Percentiles rank a stretch among this genome's conserved stretches.
Evolutionary conservation across 768 basidiomycete genomes (phyloP).

Genomic region (Leucocoprinus leucothites): DNA sequence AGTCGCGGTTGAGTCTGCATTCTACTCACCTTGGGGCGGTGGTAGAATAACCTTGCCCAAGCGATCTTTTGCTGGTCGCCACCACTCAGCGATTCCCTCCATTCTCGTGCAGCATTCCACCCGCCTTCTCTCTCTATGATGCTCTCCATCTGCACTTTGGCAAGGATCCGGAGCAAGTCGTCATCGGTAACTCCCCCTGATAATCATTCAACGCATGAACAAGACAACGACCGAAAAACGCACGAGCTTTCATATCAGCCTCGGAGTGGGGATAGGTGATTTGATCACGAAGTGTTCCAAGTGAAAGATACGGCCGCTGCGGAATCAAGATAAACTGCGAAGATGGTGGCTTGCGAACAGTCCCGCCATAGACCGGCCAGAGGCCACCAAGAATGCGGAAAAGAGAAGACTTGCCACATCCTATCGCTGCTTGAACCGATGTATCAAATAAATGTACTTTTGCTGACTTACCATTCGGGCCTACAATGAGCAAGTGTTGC

Average conservation of each 20-base stretch:
- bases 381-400: conserved; percentile 96
- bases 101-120: conserved; percentile 87
- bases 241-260: conserved; percentile 74
- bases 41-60: conserved; percentile 96
- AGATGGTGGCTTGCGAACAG: conserved; percentile 86
- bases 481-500: conserved; percentile 92
- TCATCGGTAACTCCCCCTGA: conserved; percentile 71
- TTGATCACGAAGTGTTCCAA: conserved; percentile 93
- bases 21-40: conserved; percentile 73
- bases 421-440: conserved; percentile 27
- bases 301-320: conserved; percentile 91
- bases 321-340: conserved; percentile 92
- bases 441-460: background rate
- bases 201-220: background rate
- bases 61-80: conserved; percentile 98
- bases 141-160: conserved; percentile 77
- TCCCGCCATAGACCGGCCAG: conserved; percentile 86
- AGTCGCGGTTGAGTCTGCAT: background rate
- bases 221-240: conserved; percentile 26
- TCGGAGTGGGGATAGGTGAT: conserved; percentile 92
- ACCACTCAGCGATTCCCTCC: conserved; percentile 91
- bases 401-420: conserved; percentile 85
- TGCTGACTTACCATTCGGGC: conserved; percentile 72
- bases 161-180: conserved; percentile 68
- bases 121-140: conserved; percentile 96